Evolutionary conservation across 2,329 filamentous ascomycete species (phyloP).

Genomic region (Huntiella abstrusa): DNA sequence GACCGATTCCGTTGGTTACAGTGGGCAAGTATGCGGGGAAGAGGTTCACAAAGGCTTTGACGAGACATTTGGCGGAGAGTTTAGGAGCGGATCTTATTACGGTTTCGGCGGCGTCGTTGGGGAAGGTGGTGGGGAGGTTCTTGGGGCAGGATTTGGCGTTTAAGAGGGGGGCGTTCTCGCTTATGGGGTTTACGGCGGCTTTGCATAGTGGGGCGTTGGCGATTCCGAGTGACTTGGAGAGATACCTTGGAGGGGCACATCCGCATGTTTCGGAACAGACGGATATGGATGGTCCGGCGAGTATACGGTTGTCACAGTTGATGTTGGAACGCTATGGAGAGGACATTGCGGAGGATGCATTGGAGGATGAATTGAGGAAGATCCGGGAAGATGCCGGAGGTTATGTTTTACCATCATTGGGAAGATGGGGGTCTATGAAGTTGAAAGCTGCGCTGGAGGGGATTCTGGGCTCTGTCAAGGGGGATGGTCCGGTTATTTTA

Average conservation of each 20-base stretch:
- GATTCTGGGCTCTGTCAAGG: constrained; percentile 27
- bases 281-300: constrained; percentile 13
- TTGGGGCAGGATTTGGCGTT: constrained; percentile 41
- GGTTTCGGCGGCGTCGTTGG: constrained; percentile 50
- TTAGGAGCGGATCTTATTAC: constrained; percentile 48
- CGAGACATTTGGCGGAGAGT: constrained; percentile 42
- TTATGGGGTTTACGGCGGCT: constrained; percentile 37
- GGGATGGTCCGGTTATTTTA: constrained; percentile 39
- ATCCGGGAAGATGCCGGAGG: constrained; percentile 20
- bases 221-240: constrained; percentile 16
- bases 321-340: constrained; percentile 7
- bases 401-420: constrained; percentile 19
- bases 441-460: constrained; percentile 36
- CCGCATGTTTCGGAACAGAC: constrained; percentile 17
- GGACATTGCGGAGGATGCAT: constrained; percentile 12
- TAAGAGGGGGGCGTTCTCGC: constrained; percentile 28
- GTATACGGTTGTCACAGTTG: constrained; percentile 3
- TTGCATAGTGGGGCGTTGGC: constrained; percentile 33
- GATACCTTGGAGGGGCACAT: constrained; percentile 8
- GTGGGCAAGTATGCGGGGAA: constrained; percentile 22
- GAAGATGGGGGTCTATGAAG: constrained; percentile 44
- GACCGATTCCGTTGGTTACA: constrained; percentile 22
- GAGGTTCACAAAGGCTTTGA: constrained; percentile 26
- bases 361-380: constrained; percentile 28
- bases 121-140: constrained; percentile 49